Evolutionary conservation across 495 filamentous ascomycete genomes (phyloP).

Genomic region (Durotheca rogersii): DNA sequence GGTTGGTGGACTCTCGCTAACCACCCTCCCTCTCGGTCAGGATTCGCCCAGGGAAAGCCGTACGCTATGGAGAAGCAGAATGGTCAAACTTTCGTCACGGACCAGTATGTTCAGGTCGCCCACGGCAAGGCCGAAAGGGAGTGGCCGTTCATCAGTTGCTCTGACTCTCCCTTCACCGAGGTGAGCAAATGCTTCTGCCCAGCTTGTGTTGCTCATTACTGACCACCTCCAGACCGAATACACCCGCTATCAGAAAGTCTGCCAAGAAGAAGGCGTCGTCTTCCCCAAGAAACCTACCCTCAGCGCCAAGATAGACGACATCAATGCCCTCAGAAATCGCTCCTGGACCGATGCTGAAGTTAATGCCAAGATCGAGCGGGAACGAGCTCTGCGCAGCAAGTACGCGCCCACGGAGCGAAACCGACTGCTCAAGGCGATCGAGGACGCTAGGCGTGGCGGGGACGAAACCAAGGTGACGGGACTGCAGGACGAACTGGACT

Average conservation of each 20-base stretch:
- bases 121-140: constrained; percentile 75
- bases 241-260: constrained; percentile 76
- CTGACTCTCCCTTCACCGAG: constrained; percentile 71
- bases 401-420: constrained; percentile 64
- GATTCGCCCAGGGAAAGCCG: constrained; percentile 71
- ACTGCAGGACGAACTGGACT: constrained; percentile 67
- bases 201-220: constrained; percentile 21
- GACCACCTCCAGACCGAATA: constrained; percentile 63
- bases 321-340: constrained; percentile 75
- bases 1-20: constrained; percentile 36
- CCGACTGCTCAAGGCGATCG: constrained; percentile 59
- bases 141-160: constrained; percentile 82
- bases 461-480: constrained; percentile 60
- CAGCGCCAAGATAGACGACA: constrained; percentile 70
- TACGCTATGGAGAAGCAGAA: constrained; percentile 74
- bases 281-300: constrained; percentile 69
- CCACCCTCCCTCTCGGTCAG: constrained; percentile 49
- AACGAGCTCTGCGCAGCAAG: constrained; percentile 60
- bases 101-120: constrained; percentile 70
- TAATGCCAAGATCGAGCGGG: constrained; percentile 69
- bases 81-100: constrained; percentile 70
- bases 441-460: constrained; percentile 62
- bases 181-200: constrained; percentile 45
- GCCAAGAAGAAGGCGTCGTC: constrained; percentile 67
- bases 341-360: constrained; percentile 79